Conservation (phyloP, 2,329 filamentous ascomycete species). For the Trichoderma sp. region DNA sequence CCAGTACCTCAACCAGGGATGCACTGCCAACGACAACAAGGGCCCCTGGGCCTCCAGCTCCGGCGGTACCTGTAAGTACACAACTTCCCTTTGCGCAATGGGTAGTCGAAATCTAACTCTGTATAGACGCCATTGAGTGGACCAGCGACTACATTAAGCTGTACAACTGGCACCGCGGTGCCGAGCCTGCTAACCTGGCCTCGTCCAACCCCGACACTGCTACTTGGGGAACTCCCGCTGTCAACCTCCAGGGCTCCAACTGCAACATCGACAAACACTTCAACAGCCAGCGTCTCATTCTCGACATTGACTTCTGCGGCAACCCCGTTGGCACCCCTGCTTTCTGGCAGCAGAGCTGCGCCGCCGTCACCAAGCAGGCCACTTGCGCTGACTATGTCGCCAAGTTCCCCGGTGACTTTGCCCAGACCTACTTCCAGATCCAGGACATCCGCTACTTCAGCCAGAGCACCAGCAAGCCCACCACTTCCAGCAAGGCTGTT, state of each 20-base stretch:
- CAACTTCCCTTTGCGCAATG: not conserved
- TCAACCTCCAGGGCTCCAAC: slow-evolving; percentile 52
- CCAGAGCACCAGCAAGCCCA: slow-evolving; percentile 15
- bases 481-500: not conserved
- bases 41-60: slow-evolving; percentile 37
- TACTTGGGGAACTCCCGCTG: slow-evolving; percentile 62
- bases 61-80: slow-evolving; percentile 44
- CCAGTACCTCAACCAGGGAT: slow-evolving; percentile 41
- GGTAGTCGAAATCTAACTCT: not conserved
- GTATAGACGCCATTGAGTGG: slow-evolving; percentile 42
- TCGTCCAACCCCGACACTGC: slow-evolving; percentile 55
- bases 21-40: slow-evolving; percentile 38
- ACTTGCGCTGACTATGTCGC: slow-evolving; percentile 40
- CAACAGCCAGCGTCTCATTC: slow-evolving; percentile 65
- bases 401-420: slow-evolving; percentile 35
- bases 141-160: slow-evolving; percentile 40
- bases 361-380: slow-evolving; percentile 23
- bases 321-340: slow-evolving; percentile 54
- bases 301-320: slow-evolving; percentile 74
- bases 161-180: slow-evolving; percentile 37
- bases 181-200: slow-evolving; percentile 35
- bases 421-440: slow-evolving; percentile 47
- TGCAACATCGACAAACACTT: slow-evolving; percentile 67
- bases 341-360: slow-evolving; percentile 31
- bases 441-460: slow-evolving; percentile 37